These are phyloP conservation scores for Hymenoscyphus fructigenus DNA, from an alignment of 2,329 filamentous ascomycete genomes.

Conservation along the genomic window DNA sequence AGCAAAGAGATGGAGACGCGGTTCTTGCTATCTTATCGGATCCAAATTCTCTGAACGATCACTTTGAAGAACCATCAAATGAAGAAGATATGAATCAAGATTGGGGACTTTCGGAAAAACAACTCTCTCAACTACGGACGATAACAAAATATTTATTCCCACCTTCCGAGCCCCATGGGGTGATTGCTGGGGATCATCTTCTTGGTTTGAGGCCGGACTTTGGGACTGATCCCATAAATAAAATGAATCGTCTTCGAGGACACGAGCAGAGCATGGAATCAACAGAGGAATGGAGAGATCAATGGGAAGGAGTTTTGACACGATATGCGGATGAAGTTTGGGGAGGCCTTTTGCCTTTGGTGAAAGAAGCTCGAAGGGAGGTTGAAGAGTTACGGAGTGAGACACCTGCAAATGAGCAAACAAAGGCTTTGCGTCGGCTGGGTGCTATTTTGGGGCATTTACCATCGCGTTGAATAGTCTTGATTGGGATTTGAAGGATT, in stretches of 20 bases:
- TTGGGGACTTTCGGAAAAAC: constrained; percentile 33
- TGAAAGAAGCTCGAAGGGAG: constrained; percentile 56
- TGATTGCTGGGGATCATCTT: constrained; percentile 20
- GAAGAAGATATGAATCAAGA: constrained; percentile 31
- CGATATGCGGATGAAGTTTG: constrained; percentile 66
- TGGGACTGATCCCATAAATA: background rate
- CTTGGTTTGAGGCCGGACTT: constrained; percentile 28
- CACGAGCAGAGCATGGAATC: constrained; percentile 3
- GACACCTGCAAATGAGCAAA: background rate
- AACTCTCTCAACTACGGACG: constrained; percentile 27
- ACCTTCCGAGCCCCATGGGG: constrained; percentile 21
- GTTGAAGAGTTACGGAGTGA: constrained; percentile 43
- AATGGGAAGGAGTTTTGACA: constrained; percentile 57
- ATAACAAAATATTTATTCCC: constrained; percentile 31
- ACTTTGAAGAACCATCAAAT: constrained; percentile 22
- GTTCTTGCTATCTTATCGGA: constrained; percentile 42
- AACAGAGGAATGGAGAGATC: constrained; percentile 47
- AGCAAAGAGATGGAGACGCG: constrained; percentile 41
- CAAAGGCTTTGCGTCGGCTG: constrained; percentile 26
- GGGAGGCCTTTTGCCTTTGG: constrained; percentile 60
- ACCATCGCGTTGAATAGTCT: constrained; percentile 10
- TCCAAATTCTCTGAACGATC: constrained; percentile 29
- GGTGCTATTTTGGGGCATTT: constrained; percentile 29
- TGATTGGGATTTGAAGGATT: background rate
- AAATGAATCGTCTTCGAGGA: background rate